Conservation (phyloP, 768 basidiomycete species). For the Cystoderma amianthinum region DNA sequence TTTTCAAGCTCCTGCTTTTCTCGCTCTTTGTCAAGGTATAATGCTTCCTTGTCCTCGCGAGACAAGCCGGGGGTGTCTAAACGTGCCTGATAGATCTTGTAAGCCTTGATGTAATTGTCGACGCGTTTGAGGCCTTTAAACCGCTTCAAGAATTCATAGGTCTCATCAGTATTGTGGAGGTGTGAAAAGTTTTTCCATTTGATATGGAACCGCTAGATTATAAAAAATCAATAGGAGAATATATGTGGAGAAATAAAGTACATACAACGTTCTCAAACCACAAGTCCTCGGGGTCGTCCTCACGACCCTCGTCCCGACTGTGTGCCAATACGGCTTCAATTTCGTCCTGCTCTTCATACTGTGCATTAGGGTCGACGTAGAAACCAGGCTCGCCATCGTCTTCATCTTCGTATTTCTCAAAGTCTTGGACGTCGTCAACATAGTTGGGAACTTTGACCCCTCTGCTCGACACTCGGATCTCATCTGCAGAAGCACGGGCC, state of each 20-base stretch:
- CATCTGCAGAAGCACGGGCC: conserved; percentile 48
- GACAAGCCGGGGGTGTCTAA: conserved; percentile 60
- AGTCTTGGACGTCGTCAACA: conserved; percentile 74
- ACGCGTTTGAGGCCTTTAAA: conserved; percentile 96
- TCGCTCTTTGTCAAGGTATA: conserved; percentile 86
- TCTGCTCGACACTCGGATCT: conserved; percentile 71
- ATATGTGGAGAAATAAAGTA: conserved; percentile 8
- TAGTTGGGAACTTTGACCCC: conserved; percentile 83
- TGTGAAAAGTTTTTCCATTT: conserved; percentile 99
- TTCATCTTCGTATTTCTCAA: conserved; percentile 64
- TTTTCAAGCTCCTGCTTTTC: conserved; percentile 88
- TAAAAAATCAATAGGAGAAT: conserved; percentile 5
- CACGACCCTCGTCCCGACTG: conserved; percentile 75
- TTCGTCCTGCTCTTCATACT: conserved; percentile 70
- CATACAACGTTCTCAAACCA: conserved; percentile 86
- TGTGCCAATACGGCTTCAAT: conserved; percentile 91
- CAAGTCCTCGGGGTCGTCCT: conserved; percentile 70
- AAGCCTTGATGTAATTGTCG: conserved; percentile 97
- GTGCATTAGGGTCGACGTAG: conserved; percentile 44
- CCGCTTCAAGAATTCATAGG: conserved; percentile 90
- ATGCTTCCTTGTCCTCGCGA: conserved; percentile 83
- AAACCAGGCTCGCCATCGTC: conserved; percentile 51
- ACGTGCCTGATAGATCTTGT: conserved; percentile 66
- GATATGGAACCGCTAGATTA: conserved; percentile 86
- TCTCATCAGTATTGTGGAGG: conserved; percentile 98